Conservation (phyloP, 495 filamentous ascomycete genomes). For the Massariosphaeria phaeospora region DNA sequence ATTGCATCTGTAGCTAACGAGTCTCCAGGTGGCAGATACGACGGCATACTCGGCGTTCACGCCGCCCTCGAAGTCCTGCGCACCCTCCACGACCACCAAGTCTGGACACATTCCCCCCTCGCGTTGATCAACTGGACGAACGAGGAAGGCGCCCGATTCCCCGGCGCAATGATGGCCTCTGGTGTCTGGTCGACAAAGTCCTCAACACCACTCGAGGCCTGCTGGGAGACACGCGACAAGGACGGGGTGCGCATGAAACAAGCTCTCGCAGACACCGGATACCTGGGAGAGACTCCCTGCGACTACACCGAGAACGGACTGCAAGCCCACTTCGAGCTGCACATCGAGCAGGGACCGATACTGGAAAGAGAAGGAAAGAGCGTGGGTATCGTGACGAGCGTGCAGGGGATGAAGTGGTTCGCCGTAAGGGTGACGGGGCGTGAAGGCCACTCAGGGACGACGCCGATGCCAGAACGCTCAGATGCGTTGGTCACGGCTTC, state of each 20-base stretch:
- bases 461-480: slow-evolving; percentile 24
- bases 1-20: slow-evolving; percentile 12
- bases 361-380: slow-evolving; percentile 25
- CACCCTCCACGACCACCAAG: slow-evolving; percentile 25
- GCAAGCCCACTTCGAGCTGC: slow-evolving; percentile 32
- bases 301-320: slow-evolving; percentile 28
- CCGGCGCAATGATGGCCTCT: slow-evolving; percentile 33
- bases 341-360: slow-evolving; percentile 33
- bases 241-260: slow-evolving; percentile 21
- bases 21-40: slow-evolving; percentile 30
- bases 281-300: slow-evolving; percentile 23
- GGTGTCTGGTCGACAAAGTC: slow-evolving; percentile 30
- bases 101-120: slow-evolving; percentile 26
- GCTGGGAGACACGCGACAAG: slow-evolving; percentile 20
- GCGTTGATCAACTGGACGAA: slow-evolving; percentile 35
- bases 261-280: slow-evolving; percentile 25
- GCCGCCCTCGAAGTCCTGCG: slow-evolving; percentile 32
- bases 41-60: slow-evolving; percentile 34
- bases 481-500: slow-evolving; percentile 30
- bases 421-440: slow-evolving; percentile 19
- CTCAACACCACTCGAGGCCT: slow-evolving; percentile 13
- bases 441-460: slow-evolving; percentile 31
- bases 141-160: slow-evolving; percentile 34
- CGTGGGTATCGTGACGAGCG: slow-evolving; percentile 28
- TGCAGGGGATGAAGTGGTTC: slow-evolving; percentile 33